A percentile compares a stretch with the other conserved stretches of the same genome.
Conservation (phyloP, 768 basidiomycete species). For the Lactarius indigo region DNA sequence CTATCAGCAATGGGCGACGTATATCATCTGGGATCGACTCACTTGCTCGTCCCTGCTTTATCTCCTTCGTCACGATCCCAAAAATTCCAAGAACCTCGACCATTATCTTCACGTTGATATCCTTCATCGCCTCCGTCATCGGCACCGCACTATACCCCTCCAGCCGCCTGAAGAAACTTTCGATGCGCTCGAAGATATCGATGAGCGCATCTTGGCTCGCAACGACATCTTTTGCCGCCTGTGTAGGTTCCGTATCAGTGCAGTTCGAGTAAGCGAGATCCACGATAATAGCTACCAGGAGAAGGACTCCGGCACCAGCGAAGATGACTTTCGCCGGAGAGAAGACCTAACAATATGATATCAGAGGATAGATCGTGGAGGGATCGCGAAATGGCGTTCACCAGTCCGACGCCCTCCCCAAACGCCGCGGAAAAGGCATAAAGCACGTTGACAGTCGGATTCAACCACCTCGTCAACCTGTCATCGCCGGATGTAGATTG, state of each 20-base stretch:
- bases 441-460: not conserved
- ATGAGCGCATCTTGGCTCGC: not conserved
- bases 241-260: not conserved
- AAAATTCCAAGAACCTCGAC: not conserved
- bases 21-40: not conserved
- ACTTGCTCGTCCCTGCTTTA: not conserved
- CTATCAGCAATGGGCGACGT: not conserved
- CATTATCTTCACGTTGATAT: conserved; percentile 1
- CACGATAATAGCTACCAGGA: not conserved
- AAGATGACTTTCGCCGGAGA: not conserved
- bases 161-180: not conserved
- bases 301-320: not conserved
- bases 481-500: no score
- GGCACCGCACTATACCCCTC: not conserved
- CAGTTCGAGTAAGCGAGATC: not conserved
- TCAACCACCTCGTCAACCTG: not conserved
- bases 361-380: not conserved
- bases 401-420: no score
- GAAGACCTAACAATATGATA: not conserved
- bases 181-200: not conserved
- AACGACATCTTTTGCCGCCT: not conserved
- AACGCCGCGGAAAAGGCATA: not conserved
- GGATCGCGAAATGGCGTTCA: not conserved
- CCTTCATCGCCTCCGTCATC: not conserved
- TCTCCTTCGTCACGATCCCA: not conserved